Evolutionary conservation across 1,284 basidiomycete species (phyloP), one percentile per base, ranked within the genome.

Genomic region (Ceratorhiza oryzae-sativae): DNA sequence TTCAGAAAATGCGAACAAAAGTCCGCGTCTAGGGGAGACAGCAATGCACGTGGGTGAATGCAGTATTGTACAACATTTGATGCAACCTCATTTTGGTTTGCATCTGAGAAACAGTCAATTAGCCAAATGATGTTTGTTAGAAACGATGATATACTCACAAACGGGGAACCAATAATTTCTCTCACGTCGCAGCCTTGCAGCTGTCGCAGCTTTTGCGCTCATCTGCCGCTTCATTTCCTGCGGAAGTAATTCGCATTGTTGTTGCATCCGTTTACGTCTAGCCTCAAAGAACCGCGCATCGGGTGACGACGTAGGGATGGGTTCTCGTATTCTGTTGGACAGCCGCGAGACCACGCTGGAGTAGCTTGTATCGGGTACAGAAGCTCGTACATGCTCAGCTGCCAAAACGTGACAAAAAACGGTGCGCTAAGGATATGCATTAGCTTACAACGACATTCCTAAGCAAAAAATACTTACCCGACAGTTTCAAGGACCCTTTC

Each of bases 321-420:
- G 56, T 32, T 71, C 68, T 46, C 70, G 48, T 30, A 73, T 62
- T 32, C 46, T 71, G 60, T 62, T 73, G 41, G 61, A 71, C 2
- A 71, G 46, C 27, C 68, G 68, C 48, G 55, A 51, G 6, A 72
- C 88, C 76, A 92, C 90, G 55, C 91, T 87, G 2, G 68, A 49
- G 72, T 93, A 93, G 75, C 84, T 86, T 8, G 84, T 76, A 6
- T 83, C 82, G 0, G 92, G 94, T 32, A 92, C 90, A 0, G 87
- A 82, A 98, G 85, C 79, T 98, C 96, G 76, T 94, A 93, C 30
- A 91, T 90, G 0, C 92, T 91, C 68, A 98, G 80, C 79, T 97
- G 94, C 96, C 96, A 98, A 82, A 97, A 98, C 0, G 94, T 94
- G 49, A 93, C 82, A 76, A 95, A 96, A 82, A 98, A 98, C 1